phyloP scores from a whole-genome alignment of 1,284 basidiomycete species.

The Ganoderma sinense region DNA sequence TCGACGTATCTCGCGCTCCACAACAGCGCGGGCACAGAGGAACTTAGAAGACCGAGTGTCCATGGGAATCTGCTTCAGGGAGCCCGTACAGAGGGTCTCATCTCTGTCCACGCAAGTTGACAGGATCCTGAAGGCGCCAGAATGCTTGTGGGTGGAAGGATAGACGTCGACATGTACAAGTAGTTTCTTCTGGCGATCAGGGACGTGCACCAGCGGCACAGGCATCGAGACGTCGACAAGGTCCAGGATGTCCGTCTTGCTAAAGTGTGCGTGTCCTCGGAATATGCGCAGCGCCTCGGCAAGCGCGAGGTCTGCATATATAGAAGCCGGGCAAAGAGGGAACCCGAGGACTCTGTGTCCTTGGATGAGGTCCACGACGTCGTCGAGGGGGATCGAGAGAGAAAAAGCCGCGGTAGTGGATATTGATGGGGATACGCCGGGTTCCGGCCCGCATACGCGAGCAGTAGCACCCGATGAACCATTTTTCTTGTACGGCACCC shows the following conservation, averaged over 20 bases:
- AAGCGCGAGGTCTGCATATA: constrained; percentile 66
- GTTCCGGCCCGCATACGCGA: background rate
- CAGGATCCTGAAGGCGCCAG: constrained; percentile 54
- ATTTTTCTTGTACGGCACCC: constrained; percentile 57
- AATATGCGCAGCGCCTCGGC: constrained; percentile 29
- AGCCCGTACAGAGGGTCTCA: constrained; percentile 56
- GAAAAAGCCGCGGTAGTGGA: constrained; percentile 12
- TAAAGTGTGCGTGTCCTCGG: background rate
- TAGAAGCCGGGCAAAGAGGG: constrained; percentile 72
- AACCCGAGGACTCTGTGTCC: constrained; percentile 67
- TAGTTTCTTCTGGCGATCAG: constrained; percentile 37
- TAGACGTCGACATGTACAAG: background rate
- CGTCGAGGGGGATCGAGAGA: constrained; percentile 60
- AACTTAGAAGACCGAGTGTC: constrained; percentile 49
- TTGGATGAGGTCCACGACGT: constrained; percentile 53
- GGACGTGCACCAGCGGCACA: constrained; percentile 60
- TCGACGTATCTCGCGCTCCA: constrained; percentile 45
- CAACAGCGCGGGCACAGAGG: constrained; percentile 41
- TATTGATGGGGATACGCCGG: constrained; percentile 47
- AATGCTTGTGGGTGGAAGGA: constrained; percentile 29
- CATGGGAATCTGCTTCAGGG: constrained; percentile 43
- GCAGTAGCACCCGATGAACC: background rate
- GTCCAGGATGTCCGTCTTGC: constrained; percentile 39
- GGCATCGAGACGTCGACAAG: constrained; percentile 56
- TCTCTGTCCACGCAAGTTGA: constrained; percentile 39